Conservation (phyloP, 2,329 filamentous ascomycete species). For the Sarocladium strictum region DNA sequence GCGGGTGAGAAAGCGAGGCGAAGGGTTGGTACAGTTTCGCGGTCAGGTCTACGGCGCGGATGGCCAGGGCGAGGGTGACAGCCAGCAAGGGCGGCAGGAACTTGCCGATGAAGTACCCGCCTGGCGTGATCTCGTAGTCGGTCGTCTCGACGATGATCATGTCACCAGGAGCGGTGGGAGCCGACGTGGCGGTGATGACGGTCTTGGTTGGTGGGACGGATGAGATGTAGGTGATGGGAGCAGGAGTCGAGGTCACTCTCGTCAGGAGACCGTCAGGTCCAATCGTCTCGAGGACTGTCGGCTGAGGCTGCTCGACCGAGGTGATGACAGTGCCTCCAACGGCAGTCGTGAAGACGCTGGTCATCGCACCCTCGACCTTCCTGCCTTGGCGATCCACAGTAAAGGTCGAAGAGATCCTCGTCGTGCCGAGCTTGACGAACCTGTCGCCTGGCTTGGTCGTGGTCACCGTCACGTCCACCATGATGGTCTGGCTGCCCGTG, state of each 20-base stretch:
- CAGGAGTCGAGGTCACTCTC: not conserved
- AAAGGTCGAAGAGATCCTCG: conserved; percentile 4
- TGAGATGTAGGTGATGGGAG: not conserved
- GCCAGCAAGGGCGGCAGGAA: conserved; percentile 36
- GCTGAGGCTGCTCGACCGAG: conserved; percentile 1
- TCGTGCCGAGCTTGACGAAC: not conserved
- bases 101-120: conserved; percentile 31
- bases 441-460: conserved; percentile 1
- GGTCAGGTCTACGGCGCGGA: conserved; percentile 33
- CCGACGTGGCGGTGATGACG: not conserved
- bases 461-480: not conserved
- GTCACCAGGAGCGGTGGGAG: not conserved
- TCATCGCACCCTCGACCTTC: not conserved
- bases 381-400: not conserved
- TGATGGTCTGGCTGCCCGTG: not conserved
- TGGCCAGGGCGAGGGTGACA: conserved; percentile 30
- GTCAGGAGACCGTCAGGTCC: not conserved
- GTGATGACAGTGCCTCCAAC: conserved; percentile 1
- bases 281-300: not conserved
- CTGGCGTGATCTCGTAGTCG: not conserved
- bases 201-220: not conserved
- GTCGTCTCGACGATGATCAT: not conserved
- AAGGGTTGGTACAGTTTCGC: conserved; percentile 38
- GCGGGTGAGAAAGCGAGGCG: conserved; percentile 29
- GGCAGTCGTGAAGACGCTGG: not conserved